phyloP scores from a whole-genome alignment of 2,329 filamentous ascomycete species.

The Orbilia javanica region DNA sequence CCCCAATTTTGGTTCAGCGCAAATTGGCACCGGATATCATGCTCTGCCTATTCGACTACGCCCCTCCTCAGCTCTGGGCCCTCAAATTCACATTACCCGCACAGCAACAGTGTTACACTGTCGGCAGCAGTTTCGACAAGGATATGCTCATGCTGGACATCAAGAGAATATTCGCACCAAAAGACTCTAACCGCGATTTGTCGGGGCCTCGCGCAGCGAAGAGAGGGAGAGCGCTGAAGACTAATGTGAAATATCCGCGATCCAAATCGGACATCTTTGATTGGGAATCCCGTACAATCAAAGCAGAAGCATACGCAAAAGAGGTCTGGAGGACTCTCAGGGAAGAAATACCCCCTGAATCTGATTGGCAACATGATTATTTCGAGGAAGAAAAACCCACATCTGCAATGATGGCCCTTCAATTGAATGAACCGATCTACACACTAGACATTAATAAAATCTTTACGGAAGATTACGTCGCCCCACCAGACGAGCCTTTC shows the following conservation, averaged over 20 bases:
- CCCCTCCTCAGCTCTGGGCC: slow-evolving; percentile 1
- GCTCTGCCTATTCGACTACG: slow-evolving; percentile 6
- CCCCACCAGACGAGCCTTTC: neutral
- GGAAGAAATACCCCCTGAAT: neutral
- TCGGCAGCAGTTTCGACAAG: neutral
- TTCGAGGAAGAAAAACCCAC: slow-evolving; percentile 11
- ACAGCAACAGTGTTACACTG: slow-evolving; percentile 5
- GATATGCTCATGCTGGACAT: neutral
- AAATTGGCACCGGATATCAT: slow-evolving; percentile 10
- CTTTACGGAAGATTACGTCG: slow-evolving; percentile 1
- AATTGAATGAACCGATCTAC: slow-evolving; percentile 8
- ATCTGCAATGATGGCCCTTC: slow-evolving; percentile 11
- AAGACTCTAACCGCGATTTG: slow-evolving; percentile 2
- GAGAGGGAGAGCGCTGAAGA: neutral
- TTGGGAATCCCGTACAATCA: slow-evolving; percentile 12
- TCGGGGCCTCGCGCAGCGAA: slow-evolving; percentile 1
- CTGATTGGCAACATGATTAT: neutral
- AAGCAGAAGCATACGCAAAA: neutral
- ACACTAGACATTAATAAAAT: slow-evolving; percentile 12
- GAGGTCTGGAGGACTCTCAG: neutral
- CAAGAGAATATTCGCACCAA: slow-evolving; percentile 10
- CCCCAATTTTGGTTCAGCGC: neutral
- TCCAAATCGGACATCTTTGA: slow-evolving; percentile 8
- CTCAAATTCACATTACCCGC: slow-evolving; percentile 13
- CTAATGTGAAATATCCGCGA: neutral